Percentiles rank a stretch among this genome's conserved stretches.
These are phyloP conservation scores for Geotrichum ghanense DNA, from an alignment of 805 yeast genomes.

Conservation along the genomic window DNA sequence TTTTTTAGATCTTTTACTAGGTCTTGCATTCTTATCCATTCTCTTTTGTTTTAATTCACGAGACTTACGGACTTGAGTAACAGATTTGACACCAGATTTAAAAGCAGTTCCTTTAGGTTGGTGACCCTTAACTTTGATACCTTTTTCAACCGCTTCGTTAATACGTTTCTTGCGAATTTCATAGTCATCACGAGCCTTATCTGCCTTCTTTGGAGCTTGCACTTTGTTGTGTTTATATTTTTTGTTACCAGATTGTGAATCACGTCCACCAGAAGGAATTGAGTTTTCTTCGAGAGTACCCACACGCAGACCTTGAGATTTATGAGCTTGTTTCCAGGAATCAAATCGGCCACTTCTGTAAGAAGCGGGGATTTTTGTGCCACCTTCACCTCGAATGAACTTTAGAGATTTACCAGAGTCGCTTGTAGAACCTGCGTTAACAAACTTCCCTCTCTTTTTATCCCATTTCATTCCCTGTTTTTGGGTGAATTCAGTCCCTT, in stretches of 20 bases:
- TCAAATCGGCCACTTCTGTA: slow-evolving; percentile 86
- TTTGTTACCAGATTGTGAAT: slow-evolving; percentile 20
- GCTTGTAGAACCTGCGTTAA: slow-evolving; percentile 64
- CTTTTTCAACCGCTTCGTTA: slow-evolving; percentile 65
- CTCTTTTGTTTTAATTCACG: slow-evolving; percentile 61
- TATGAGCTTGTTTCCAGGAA: slow-evolving; percentile 73
- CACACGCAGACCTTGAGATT: slow-evolving; percentile 34
- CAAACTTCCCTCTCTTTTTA: slow-evolving; percentile 79
- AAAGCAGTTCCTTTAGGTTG: slow-evolving; percentile 24
- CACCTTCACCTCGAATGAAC: slow-evolving; percentile 89
- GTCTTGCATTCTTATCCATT: slow-evolving; percentile 79
- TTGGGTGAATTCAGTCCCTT: slow-evolving; percentile 60
- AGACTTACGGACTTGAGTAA: slow-evolving; percentile 68
- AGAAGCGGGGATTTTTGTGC: slow-evolving; percentile 84
- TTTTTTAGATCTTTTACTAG: slow-evolving; percentile 30
- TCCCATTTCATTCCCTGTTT: slow-evolving; percentile 78
- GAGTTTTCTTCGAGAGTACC: slow-evolving; percentile 41
- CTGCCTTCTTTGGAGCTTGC: slow-evolving; percentile 85
- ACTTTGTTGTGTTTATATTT: slow-evolving; percentile 62
- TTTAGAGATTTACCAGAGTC: slow-evolving; percentile 36
- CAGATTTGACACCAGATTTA: slow-evolving; percentile 46
- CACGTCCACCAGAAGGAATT: slow-evolving; percentile 23
- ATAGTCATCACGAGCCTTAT: slow-evolving; percentile 79
- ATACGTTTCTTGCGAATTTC: slow-evolving; percentile 73
- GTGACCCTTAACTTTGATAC: slow-evolving; percentile 50